Evolutionary conservation across 2,329 filamentous ascomycete genomes (phyloP), one percentile per base, ranked within the genome.

Genomic region (Chrysoporthe puriensis): DNA sequence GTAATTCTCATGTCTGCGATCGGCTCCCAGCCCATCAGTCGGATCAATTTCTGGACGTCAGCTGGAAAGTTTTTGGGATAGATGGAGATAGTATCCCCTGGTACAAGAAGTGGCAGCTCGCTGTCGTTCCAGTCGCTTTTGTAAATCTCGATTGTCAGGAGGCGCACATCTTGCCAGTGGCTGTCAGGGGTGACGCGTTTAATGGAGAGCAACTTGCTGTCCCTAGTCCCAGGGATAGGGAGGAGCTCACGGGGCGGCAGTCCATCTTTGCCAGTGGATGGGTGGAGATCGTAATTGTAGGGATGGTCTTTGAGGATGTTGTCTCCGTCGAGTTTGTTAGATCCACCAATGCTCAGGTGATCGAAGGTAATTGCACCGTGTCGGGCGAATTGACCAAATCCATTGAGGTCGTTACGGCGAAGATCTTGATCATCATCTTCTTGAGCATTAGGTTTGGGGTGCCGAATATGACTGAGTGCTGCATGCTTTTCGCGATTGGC

Each of bases 81-180:
- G 21, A 99, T 86, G 6, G 90, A 89, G 7, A 97, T 81, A 34
- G 92, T 90, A 73, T 97, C 92, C 6, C 95, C 94, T 0, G 96
- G 94, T 0, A 90, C 58, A 77, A 81, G 76, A 80, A 77, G 2
- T 74, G 71, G 58, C 74, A 77, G 63, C 1, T 72, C 70, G 2
- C 73, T 32, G 21, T 70, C 64, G 6, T 70, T 65, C 65, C 62
- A 62, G 11, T 70, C n/a, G 66, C 36, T n/a, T 34, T 54, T 48
- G 4, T 43, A 13, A 76, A 88, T 73, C 9, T 81, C 83, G 16
- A 98, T 82, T 1, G 83, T 85, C n/a, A 97, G 79, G 63, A 92
- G 87, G 0, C 96, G 91, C 57, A 98, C 95, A 80, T 99, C 96
- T 81, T 99, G 96, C 90, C 93, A 97, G 79, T 99, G 96, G 1